phyloP scores from a whole-genome alignment of 83 land plant species.

The Thuja plicata region DNA sequence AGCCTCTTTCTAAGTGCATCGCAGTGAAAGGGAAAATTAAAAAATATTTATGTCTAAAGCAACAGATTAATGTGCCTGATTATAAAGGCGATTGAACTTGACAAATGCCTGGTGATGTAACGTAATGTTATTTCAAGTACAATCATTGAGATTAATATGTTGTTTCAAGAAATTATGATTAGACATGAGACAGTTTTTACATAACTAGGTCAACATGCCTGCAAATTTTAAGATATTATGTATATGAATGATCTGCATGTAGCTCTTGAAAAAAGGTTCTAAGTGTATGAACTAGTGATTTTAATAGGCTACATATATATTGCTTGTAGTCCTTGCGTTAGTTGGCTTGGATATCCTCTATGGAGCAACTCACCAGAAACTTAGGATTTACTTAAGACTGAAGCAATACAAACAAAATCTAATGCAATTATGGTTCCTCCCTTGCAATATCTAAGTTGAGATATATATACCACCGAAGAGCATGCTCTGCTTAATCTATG shows the following conservation, averaged over 20 bases:
- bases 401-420: neutral
- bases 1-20: too few relatives aligned
- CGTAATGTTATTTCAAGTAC: neutral
- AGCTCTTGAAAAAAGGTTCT: neutral
- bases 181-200: neutral
- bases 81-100: neutral
- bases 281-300: neutral
- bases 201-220: neutral
- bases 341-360: too few relatives aligned
- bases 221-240: neutral
- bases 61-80: neutral
- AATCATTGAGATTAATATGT: neutral
- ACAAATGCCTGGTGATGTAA: neutral
- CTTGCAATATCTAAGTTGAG: neutral
- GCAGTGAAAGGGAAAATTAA: neutral
- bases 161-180: neutral
- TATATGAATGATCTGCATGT: neutral
- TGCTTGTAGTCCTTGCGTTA: too few relatives aligned
- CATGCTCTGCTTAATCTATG: neutral
- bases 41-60: neutral
- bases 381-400: too few relatives aligned
- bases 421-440: neutral
- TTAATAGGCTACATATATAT: neutral
- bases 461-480: neutral
- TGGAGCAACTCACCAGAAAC: too few relatives aligned